phyloP scores from a whole-genome alignment of 495 filamentous ascomycete genomes.

The Thozetella sp. region DNA sequence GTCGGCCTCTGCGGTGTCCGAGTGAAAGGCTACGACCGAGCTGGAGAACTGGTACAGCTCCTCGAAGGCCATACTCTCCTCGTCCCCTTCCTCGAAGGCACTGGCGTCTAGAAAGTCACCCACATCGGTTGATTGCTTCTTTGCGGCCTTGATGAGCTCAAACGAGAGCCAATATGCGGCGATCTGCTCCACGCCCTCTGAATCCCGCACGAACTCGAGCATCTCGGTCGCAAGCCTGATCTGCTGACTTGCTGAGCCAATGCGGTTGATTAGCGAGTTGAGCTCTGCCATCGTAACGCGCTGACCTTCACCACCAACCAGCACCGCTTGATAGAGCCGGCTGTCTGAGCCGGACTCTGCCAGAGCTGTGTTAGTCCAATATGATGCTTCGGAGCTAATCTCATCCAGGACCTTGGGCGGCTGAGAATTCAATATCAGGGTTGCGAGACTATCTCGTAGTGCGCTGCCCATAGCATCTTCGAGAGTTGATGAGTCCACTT shows the following conservation, averaged over 20 bases:
- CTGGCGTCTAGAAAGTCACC: slow-evolving; percentile 68
- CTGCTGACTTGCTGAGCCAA: slow-evolving; percentile 44
- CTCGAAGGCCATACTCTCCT: slow-evolving; percentile 61
- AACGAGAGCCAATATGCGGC: slow-evolving; percentile 84
- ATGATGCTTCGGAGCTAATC: slow-evolving; percentile 5
- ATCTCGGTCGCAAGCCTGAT: slow-evolving; percentile 55
- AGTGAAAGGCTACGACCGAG: slow-evolving; percentile 55
- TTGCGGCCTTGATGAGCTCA: slow-evolving; percentile 62
- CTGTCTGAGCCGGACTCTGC: slow-evolving; percentile 21
- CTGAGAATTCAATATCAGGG: slow-evolving; percentile 38
- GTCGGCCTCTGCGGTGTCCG: slow-evolving; percentile 53
- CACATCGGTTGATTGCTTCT: slow-evolving; percentile 48
- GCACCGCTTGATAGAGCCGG: slow-evolving; percentile 58
- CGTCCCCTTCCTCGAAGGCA: slow-evolving; percentile 33
- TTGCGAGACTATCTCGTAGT: slow-evolving; percentile 61
- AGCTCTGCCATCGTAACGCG: slow-evolving; percentile 59
- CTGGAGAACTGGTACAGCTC: slow-evolving; percentile 82
- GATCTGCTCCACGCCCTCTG: slow-evolving; percentile 56
- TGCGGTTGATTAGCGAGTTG: slow-evolving; percentile 39
- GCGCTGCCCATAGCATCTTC: slow-evolving; percentile 66
- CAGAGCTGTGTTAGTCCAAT: slow-evolving; percentile 22
- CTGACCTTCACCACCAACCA: slow-evolving; percentile 68
- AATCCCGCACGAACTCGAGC: slow-evolving; percentile 57
- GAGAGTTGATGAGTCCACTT: slow-evolving; percentile 70
- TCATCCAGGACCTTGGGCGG: slow-evolving; percentile 21